Base-by-base conservation (phyloP, 768 basidiomycete species). In the Naganishia vaughanmartiniae region DNA sequence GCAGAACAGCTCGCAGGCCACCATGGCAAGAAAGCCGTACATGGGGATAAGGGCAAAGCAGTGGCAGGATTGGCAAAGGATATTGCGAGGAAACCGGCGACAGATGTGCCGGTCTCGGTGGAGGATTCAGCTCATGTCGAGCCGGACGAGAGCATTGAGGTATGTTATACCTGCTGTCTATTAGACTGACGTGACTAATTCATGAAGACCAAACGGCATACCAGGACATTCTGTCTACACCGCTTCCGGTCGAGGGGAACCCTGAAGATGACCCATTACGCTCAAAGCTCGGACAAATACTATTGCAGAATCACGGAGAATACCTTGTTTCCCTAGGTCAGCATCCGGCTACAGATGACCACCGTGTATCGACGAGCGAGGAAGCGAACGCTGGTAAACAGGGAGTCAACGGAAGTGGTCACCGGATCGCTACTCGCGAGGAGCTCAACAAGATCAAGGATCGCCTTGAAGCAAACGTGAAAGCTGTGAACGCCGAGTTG, bases 271-370 rank as follows among this genome's bases (percentile, higher is more conserved):
- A 76, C 57, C 73, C 73, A 39, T 56, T 74, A 15, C 60, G 67
- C 66, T 70, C 73, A 51, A 30, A 69, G 65, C 54, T 77, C 33
- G 72, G 74, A 54, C 48, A 67, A 55, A 58, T 73, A 54, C 56
- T 79, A 51, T 48, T 73, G 36, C 54, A 74, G 28, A 67, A 73
- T 0, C 78, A 81, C 33, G 82, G 81, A 39, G 82, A 83, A 73
- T 57, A 79, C 51, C 66, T 82, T 31, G 70, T 83, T 34, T 58
- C 77, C 2, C 72, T 83, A 33, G 77, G 75, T 7, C 70, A 77
- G 2, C 77, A 80, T 56, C 76, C 81, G 9, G 58, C 78, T 57
- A 74, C 73, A 17, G 10, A 65, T 57, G 54, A 73, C 19, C 48
- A 75, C 24, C 77, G 76, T 15, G 56, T 31, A 31, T 30, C 30